Conservation (phyloP, 768 basidiomycete species). For the Tulasnella sp. region DNA sequence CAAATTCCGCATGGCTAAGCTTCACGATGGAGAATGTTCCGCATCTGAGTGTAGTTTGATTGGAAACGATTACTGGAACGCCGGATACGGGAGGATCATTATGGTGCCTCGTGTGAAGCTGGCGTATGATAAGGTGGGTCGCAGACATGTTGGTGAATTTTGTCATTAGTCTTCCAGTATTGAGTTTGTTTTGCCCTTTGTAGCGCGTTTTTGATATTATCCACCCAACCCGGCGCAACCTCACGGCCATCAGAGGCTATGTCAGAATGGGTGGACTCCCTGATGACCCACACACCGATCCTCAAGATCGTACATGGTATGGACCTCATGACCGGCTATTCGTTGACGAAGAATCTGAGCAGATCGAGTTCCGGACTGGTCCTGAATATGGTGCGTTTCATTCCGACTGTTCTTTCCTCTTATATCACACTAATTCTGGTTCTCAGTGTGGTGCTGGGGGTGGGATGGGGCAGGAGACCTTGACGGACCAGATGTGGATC, state of each 20-base stretch:
- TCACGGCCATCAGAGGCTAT: slow-evolving; percentile 93
- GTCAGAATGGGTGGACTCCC: slow-evolving; percentile 90
- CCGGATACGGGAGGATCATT: slow-evolving; percentile 91
- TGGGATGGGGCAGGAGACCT: slow-evolving; percentile 99
- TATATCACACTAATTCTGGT: not conserved
- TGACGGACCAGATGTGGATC: slow-evolving; percentile 95
- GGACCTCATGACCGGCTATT: slow-evolving; percentile 95
- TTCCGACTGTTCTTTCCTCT: not conserved
- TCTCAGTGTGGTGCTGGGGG: slow-evolving; percentile 96
- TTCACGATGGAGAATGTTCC: slow-evolving; percentile 83
- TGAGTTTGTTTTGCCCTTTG: too few species aligned
- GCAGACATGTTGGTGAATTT: too few species aligned
- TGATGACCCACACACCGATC: slow-evolving; percentile 91
- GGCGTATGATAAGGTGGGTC: slow-evolving; percentile 77
- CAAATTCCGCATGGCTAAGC: slow-evolving; percentile 87
- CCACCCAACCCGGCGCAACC: slow-evolving; percentile 79
- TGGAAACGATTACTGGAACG: slow-evolving; percentile 97
- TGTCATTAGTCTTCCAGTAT: too few species aligned
- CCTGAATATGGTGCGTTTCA: slow-evolving; percentile 69
- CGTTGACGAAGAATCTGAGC: slow-evolving; percentile 72
- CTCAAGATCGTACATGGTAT: slow-evolving; percentile 96
- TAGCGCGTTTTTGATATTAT: slow-evolving; percentile 92
- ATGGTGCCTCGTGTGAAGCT: slow-evolving; percentile 97
- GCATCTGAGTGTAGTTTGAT: slow-evolving; percentile 94
- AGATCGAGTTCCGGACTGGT: slow-evolving; percentile 64